These are phyloP conservation scores for Meripilus lineatus DNA, from an alignment of 1,284 basidiomycete genomes.

Conservation along the genomic window DNA sequence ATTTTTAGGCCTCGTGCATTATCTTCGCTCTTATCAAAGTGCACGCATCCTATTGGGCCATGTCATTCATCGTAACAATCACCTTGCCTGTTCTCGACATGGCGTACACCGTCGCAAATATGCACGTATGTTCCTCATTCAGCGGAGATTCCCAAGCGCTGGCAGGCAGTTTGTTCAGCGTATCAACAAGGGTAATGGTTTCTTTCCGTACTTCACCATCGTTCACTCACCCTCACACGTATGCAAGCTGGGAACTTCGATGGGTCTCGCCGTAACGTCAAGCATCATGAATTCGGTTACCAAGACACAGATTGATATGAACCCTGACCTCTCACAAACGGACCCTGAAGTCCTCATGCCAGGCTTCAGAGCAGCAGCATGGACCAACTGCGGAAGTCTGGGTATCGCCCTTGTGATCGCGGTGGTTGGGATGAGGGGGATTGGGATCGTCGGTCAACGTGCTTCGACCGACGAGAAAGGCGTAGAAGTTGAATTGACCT, in stretches of 20 bases:
- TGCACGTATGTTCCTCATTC: constrained; percentile 28
- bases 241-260: constrained; percentile 29
- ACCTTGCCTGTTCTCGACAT: constrained; percentile 23
- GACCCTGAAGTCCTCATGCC: constrained; percentile 29
- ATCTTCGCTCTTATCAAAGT: constrained; percentile 30
- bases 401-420: constrained; percentile 21
- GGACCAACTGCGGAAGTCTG: constrained; percentile 25
- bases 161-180: constrained; percentile 33
- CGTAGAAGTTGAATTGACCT: no score
- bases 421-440: constrained; percentile 25
- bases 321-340: constrained; percentile 17
- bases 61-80: constrained; percentile 28
- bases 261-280: constrained; percentile 30
- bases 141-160: constrained; percentile 32
- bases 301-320: constrained; percentile 16
- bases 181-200: constrained; percentile 27
- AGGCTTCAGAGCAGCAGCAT: constrained; percentile 30
- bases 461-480: constrained; percentile 1
- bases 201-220: not conserved
- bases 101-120: constrained; percentile 32
- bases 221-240: not conserved
- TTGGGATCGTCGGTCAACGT: constrained; percentile 24
- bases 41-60: constrained; percentile 28
- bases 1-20: constrained; percentile 23
- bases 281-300: constrained; percentile 28